phyloP scores from a whole-genome alignment of 345 rosid species.

The Microthlaspi erraticum region DNA sequence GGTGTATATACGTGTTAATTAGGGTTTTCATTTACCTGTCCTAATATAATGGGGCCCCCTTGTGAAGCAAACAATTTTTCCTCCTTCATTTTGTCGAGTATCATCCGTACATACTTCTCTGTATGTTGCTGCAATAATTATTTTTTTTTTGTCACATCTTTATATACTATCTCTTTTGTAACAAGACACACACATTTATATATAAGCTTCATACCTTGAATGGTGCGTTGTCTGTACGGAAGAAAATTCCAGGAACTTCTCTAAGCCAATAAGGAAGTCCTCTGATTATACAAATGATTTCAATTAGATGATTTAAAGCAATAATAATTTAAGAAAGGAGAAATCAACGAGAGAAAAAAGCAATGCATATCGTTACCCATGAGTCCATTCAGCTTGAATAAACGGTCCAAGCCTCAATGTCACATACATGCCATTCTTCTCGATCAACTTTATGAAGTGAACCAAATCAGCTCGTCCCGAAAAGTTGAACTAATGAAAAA shows the following conservation, averaged over 20 bases:
- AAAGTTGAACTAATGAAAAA: constrained; percentile 60
- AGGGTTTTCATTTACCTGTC: constrained; percentile 49
- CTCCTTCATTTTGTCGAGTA: constrained; percentile 55
- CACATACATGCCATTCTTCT: constrained; percentile 65
- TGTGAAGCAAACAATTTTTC: constrained; percentile 65
- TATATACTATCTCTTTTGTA: neutral
- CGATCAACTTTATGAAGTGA: constrained; percentile 67
- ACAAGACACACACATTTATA: neutral
- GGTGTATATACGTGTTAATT: neutral
- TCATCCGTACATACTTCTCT: constrained; percentile 56
- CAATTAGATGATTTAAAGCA: neutral
- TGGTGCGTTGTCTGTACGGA: constrained; percentile 72
- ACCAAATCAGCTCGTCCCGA: constrained; percentile 74
- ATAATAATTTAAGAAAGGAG: neutral
- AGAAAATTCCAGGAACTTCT: constrained; percentile 68
- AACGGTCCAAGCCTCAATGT: constrained; percentile 86
- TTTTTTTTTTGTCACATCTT: neutral
- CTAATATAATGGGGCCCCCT: constrained; percentile 69
- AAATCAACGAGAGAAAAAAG: neutral
- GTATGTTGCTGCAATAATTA: constrained; percentile 54
- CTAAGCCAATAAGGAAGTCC: constrained; percentile 96
- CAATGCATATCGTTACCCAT: constrained; percentile 62
- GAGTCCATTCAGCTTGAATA: constrained; percentile 97
- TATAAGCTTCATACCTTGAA: constrained; percentile 66
- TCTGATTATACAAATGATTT: constrained; percentile 40